Percentiles rank a stretch among this genome's conserved stretches.
Conservation (phyloP, 192 early-diverging fungal species). For the Coemansia umbellata region DNA sequence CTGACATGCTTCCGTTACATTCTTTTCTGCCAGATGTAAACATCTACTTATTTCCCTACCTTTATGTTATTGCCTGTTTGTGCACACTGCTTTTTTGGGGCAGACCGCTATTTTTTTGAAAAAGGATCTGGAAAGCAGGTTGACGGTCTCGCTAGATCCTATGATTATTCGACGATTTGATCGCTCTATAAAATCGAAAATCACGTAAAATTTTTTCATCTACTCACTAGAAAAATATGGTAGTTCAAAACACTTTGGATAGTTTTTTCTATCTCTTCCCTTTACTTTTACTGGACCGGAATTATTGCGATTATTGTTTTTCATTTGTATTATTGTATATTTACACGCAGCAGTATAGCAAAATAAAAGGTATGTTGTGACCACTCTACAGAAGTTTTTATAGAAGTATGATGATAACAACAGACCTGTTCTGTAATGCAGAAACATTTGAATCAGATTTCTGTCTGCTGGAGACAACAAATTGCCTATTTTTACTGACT, state of each 20-base stretch:
- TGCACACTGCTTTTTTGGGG: too few relatives aligned
- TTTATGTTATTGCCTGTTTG: too few relatives aligned
- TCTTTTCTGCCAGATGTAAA: neutral
- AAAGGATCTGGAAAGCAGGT: too few relatives aligned
- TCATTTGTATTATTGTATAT: neutral
- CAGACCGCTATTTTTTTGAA: too few relatives aligned
- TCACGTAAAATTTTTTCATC: too few relatives aligned
- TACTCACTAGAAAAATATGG: too few relatives aligned
- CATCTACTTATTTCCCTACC: too few relatives aligned
- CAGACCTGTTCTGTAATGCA: conserved; percentile 52
- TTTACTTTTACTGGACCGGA: neutral
- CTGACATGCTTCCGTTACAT: neutral
- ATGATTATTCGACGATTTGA: too few relatives aligned
- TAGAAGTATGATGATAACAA: conserved; percentile 34
- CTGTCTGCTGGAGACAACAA: conserved; percentile 33
- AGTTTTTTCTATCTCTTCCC: neutral
- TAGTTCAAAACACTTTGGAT: too few relatives aligned
- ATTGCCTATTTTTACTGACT: conserved; percentile 26
- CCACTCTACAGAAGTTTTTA: too few relatives aligned
- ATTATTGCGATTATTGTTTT: neutral
- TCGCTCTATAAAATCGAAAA: too few relatives aligned
- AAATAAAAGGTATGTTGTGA: neutral
- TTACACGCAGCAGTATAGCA: neutral
- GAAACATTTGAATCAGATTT: conserved; percentile 34
- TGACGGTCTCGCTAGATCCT: too few relatives aligned